phyloP scores from a whole-genome alignment of 495 filamentous ascomycete genomes.

The Glonium stellatum region DNA sequence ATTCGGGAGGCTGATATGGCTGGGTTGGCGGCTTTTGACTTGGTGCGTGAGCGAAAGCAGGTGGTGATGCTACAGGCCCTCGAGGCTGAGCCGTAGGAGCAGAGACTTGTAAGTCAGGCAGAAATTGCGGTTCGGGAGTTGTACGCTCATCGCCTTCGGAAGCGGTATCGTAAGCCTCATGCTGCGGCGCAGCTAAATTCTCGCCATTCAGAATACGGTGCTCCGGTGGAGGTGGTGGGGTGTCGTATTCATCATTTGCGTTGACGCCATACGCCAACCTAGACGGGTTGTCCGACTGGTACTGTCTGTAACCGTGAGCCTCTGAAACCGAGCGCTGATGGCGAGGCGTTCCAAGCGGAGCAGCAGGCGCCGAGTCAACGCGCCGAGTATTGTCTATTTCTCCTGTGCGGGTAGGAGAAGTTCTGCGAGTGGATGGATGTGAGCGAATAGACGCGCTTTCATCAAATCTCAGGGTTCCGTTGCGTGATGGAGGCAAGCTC shows the following conservation, averaged over 20 bases:
- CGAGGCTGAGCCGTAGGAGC: constrained; percentile 44
- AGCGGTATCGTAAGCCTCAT: constrained; percentile 14
- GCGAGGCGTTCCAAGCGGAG: constrained; percentile 38
- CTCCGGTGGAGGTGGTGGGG: constrained; percentile 42
- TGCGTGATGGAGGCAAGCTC: constrained; percentile 47
- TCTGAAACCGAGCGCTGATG: constrained; percentile 55
- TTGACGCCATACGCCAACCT: constrained; percentile 39
- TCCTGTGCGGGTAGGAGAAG: constrained; percentile 29
- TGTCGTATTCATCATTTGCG: constrained; percentile 26
- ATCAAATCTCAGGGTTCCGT: constrained; percentile 41
- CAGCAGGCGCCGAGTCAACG: constrained; percentile 37
- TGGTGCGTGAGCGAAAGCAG: constrained; percentile 65
- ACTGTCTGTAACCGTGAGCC: constrained; percentile 42
- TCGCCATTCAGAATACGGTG: constrained; percentile 33
- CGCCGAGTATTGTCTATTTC: constrained; percentile 37
- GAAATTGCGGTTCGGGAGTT: constrained; percentile 17
- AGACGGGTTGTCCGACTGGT: constrained; percentile 40
- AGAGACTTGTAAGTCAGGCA: constrained; percentile 18
- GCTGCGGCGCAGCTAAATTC: neutral
- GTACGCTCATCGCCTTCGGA: constrained; percentile 12
- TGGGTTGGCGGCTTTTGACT: constrained; percentile 58
- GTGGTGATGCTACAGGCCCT: constrained; percentile 66
- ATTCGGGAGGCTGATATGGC: constrained; percentile 65
- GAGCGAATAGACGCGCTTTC: constrained; percentile 53
- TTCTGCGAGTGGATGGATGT: constrained; percentile 38